A percentile compares a stretch with the other conserved stretches of the same genome.
phyloP scores from a whole-genome alignment of 306 rosid species.

The Fagus sylvatica region DNA sequence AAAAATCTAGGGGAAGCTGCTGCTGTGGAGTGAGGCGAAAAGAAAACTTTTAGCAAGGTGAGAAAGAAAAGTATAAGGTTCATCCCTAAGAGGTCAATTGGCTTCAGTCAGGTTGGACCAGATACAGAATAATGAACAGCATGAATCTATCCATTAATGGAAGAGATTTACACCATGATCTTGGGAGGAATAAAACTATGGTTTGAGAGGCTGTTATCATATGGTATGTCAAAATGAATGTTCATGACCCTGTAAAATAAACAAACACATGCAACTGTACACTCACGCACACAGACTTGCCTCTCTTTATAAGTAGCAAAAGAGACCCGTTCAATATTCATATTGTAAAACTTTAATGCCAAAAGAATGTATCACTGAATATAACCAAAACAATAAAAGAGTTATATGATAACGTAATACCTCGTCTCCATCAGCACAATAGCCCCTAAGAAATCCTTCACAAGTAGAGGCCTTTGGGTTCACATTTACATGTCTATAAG shows the following conservation, averaged over 20 bases:
- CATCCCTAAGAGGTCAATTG: neutral
- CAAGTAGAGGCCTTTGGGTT: conserved; percentile 81
- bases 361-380: neutral
- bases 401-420: conserved; percentile 40
- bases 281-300: neutral
- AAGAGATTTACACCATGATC: neutral
- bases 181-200: neutral
- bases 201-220: neutral
- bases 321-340: conserved; percentile 4
- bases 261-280: neutral
- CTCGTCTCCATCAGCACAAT: conserved; percentile 91
- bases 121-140: neutral
- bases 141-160: neutral
- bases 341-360: neutral
- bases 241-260: neutral
- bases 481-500: conserved; percentile 94
- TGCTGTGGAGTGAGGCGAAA: neutral
- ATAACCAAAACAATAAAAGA: neutral
- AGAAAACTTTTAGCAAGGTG: neutral
- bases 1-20: neutral
- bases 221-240: neutral
- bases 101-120: neutral
- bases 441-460: conserved; percentile 92
- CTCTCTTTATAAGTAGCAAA: neutral
- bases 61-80: neutral